Evolutionary conservation across 2,329 filamentous ascomycete genomes (phyloP), one percentile per base, ranked within the genome.

Genomic region (Madurella fahalii): DNA sequence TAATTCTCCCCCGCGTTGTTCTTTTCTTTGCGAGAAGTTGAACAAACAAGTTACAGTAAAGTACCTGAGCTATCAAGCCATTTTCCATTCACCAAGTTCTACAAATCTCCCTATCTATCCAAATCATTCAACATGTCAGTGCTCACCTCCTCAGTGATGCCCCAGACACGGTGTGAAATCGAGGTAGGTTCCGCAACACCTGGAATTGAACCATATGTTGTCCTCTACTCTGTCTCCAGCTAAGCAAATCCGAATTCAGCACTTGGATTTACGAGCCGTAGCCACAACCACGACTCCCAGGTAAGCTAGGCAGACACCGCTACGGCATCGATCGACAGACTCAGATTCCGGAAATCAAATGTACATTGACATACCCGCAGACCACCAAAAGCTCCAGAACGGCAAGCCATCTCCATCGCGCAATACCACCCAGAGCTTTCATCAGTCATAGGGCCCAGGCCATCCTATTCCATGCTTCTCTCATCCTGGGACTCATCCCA

Each of bases 391-490:
- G 13, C 9, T 15, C 34, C 34, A 11, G 34, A 37, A 9, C 13
- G 4, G 9, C 34, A 37, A 4, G 9, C 4, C 4, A 52, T 77
- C 2, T 67, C 60, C 5, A 60, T 77, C 41, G 63, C 68, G 1
- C 66, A 69, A 50, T 74, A 77, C 53, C 66, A 74, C 40, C 47
- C 64, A 2, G 61, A 61, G n/a, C 71, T 77, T 50, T 50, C 41
- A n/a, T 52, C 55, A 0, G 50, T 77, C 5, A 63, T 71, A 39
- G 72, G 73, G 9, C 37, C 61, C 4, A 56, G 57, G 2, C 69
- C 71, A 7, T 65, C 57, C 1, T 71, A 72, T 50, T 72, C 73
- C 3, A 69, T 76, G 13, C 65, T 78, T 9, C 67, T 78, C 25
- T 73, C 73, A 5, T 71, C 74, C 0, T 59, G 65, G 4, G 67